Conservation (phyloP, 257 asterid genomes). For the Solanum tarapatanum region DNA sequence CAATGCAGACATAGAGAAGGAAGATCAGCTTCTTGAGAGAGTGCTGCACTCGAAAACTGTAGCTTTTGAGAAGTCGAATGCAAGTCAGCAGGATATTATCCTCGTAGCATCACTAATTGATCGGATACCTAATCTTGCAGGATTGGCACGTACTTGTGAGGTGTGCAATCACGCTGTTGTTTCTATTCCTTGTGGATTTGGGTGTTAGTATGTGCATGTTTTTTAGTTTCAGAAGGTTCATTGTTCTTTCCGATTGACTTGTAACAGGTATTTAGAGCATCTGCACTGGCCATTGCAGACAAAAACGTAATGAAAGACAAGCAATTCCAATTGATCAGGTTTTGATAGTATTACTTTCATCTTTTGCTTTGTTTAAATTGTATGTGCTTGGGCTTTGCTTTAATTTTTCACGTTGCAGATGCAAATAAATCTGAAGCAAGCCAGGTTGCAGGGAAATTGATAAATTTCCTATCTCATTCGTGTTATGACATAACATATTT, state of each 20-base stretch:
- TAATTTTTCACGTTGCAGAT: not conserved
- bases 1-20: slow-evolving; percentile 57
- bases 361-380: not conserved
- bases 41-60: slow-evolving; percentile 51
- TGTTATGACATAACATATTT: not conserved
- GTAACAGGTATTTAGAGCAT: slow-evolving; percentile 64
- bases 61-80: slow-evolving; percentile 46
- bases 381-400: not conserved
- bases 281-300: slow-evolving; percentile 73
- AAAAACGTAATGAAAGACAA: slow-evolving; percentile 64
- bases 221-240: not conserved
- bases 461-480: not conserved
- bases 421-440: not conserved
- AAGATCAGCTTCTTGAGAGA: slow-evolving; percentile 68
- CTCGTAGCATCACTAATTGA: slow-evolving; percentile 81
- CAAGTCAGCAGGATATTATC: slow-evolving; percentile 62
- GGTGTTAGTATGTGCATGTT: not conserved
- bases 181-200: not conserved
- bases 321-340: slow-evolving; percentile 98
- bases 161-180: slow-evolving; percentile 14
- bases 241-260: not conserved
- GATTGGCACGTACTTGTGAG: slow-evolving; percentile 93
- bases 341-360: not conserved
- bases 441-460: not conserved
- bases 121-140: slow-evolving; percentile 97